Conservation (phyloP, 2,329 filamentous ascomycete species). For the Aspergillus proliferans region DNA sequence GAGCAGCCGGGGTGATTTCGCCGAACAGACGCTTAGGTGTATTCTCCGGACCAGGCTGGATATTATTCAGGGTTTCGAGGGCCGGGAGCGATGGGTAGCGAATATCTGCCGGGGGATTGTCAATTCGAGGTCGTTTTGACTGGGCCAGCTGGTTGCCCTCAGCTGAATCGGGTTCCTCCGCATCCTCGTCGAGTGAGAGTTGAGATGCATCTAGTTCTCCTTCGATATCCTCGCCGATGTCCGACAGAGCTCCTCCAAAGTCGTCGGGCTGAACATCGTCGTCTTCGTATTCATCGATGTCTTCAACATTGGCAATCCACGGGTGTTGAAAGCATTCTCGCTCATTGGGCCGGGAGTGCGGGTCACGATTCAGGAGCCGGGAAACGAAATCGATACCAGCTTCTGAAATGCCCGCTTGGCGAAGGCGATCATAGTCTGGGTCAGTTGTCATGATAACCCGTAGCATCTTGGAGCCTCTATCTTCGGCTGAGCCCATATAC, state of each 20-base stretch:
- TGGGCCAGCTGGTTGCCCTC: constrained; percentile 29
- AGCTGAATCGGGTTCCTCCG: constrained; percentile 27
- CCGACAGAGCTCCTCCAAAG: constrained; percentile 22
- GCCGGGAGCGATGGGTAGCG: constrained; percentile 39
- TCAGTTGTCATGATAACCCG: constrained; percentile 72
- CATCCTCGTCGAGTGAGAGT: constrained; percentile 53
- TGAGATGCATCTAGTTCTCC: constrained; percentile 53
- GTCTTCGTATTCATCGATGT: constrained; percentile 59
- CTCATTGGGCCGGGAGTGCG: constrained; percentile 69
- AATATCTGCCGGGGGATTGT: constrained; percentile 25
- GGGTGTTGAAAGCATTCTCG: constrained; percentile 61
- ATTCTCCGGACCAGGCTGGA: constrained; percentile 17
- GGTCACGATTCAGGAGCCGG: constrained; percentile 75
- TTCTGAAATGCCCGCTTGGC: constrained; percentile 54
- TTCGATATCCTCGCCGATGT: constrained; percentile 33
- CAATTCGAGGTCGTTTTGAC: constrained; percentile 31
- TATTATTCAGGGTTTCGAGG: constrained; percentile 29
- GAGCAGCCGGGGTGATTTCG: constrained; percentile 52
- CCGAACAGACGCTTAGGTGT: constrained; percentile 51
- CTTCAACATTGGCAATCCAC: constrained; percentile 60
- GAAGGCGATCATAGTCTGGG: constrained; percentile 61
- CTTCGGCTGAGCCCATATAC: constrained; percentile 70
- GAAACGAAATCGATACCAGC: constrained; percentile 67
- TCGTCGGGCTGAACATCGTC: constrained; percentile 52
- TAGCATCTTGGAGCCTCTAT: constrained; percentile 72